Evolutionary conservation across 805 yeast species (phyloP), one percentile per base, ranked within the genome.

Genomic region (Saturnispora galanensis): DNA sequence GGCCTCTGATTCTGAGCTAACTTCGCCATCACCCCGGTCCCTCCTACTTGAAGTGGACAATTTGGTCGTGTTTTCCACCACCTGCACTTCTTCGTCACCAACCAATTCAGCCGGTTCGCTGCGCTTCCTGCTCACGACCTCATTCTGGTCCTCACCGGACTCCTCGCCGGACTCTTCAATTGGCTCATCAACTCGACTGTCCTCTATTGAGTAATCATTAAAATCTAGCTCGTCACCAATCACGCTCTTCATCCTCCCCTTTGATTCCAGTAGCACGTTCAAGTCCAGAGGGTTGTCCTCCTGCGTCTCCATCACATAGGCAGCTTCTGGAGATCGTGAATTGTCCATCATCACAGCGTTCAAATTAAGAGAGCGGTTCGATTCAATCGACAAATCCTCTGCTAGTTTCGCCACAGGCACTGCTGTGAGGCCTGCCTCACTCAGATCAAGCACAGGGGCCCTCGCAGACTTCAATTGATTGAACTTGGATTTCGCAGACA

Each of bases 291-390:
- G 30, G 28, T 42, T 31, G 38, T 42, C 45, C 7, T 31, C n/a
- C 16, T 42, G 45, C 12, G 45, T 42, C 43, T 44, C 39, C 35
- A 45, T 31, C 41, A 42, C 13, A 39, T 52, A 15, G 46, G 37
- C 16, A 38, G 26, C 38, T 11, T 33, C 29, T 10, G 38, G 42
- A 26, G 42, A 40, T 12, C 35, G 10, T n/a, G 32, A 35, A 29
- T 36, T 16, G 8, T 35, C 40, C n/a, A 42, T 31, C 38, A 36
- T 35, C 16, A 30, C 38, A 2, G 30, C 45, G 21, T 42, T 36
- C 3, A 42, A 28, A 42, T 42, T 35, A 7, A 42, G 12, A 2
- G 32, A 17, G n/a, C 30, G 35, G 8, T n/a, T 35, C 11, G 35
- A 35, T 15, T 35, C 39, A 18, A n/a, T 31, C 12, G n/a, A 11